Evolutionary conservation across 129 eudicot species (phyloP).

Genomic region (Apium graveolens): DNA sequence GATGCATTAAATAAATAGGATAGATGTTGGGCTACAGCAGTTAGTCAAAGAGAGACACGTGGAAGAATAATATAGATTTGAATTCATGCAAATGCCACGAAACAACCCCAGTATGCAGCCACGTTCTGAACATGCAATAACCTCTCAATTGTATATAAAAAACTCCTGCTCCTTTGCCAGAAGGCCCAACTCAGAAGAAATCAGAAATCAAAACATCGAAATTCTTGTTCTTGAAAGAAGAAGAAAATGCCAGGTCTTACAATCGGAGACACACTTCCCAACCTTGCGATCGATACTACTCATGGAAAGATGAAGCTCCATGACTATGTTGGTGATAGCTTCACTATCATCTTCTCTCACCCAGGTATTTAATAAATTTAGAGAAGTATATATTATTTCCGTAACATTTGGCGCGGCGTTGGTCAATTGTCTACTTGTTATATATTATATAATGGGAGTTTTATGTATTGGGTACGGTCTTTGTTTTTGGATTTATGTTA

Average conservation of each 20-base stretch:
- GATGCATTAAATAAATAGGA: too few species aligned
- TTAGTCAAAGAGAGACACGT: slow-evolving; percentile 1
- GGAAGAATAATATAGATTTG: not conserved
- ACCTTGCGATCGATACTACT: slow-evolving; percentile 62
- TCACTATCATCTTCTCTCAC: slow-evolving; percentile 78
- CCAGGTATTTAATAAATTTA: slow-evolving; percentile 33
- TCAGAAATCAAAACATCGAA: not conserved
- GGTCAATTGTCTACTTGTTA: too few species aligned
- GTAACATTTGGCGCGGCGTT: too few species aligned
- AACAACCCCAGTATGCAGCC: not conserved
- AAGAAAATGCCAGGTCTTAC: slow-evolving; percentile 78
- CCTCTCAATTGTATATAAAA: slow-evolving; percentile 1
- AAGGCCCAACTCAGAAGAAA: not conserved
- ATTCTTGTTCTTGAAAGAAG: not conserved
- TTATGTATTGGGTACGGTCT: not conserved
- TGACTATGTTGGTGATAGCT: slow-evolving; percentile 53
- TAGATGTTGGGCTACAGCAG: not conserved
- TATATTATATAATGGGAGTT: too few species aligned
- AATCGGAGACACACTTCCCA: slow-evolving; percentile 72
- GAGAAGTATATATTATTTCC: too few species aligned
- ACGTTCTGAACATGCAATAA: slow-evolving; percentile 23
- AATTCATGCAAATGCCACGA: not conserved
- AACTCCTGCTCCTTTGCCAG: not conserved
- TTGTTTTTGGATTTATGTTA: slow-evolving; percentile 12
- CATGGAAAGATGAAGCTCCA: slow-evolving; percentile 66